These are phyloP conservation scores for Cytospora piceicola DNA, from an alignment of 2,329 filamentous ascomycete species.

Conservation along the genomic window DNA sequence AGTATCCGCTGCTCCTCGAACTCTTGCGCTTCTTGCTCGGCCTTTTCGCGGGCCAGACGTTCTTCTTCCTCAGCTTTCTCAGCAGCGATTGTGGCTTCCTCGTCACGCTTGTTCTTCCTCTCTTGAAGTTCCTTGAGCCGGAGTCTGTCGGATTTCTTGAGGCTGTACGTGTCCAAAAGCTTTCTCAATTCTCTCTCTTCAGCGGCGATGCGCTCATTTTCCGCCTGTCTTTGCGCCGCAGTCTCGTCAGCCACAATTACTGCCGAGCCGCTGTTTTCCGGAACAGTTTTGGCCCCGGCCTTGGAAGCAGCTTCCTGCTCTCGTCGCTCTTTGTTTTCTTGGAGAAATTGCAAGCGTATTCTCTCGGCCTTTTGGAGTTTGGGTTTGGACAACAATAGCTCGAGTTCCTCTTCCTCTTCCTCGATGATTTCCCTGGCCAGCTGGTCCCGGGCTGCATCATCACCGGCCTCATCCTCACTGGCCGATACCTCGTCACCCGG, in stretches of 20 bases:
- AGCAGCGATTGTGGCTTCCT: constrained; percentile 19
- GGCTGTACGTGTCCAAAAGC: constrained; percentile 17
- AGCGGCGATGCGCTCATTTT: constrained; percentile 22
- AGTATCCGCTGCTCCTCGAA: constrained; percentile 22
- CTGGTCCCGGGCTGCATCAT: constrained; percentile 4
- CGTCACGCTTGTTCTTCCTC: constrained; percentile 25
- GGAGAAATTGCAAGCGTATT: constrained; percentile 23
- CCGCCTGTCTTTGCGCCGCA: constrained; percentile 10
- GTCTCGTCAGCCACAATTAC: constrained; percentile 14
- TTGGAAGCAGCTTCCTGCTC: constrained; percentile 21
- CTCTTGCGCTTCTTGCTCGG: constrained; percentile 24
- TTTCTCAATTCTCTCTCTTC: constrained; percentile 27
- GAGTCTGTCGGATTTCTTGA: constrained; percentile 20
- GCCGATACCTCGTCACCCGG: constrained; percentile 10
- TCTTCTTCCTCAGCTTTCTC: constrained; percentile 22
- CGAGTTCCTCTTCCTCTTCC: constrained; percentile 28
- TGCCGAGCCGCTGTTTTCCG: constrained; percentile 2
- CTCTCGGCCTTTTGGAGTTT: constrained; percentile 26
- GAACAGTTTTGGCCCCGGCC: constrained; percentile 4
- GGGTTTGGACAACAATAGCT: constrained; percentile 18
- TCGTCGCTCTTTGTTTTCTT: constrained; percentile 24
- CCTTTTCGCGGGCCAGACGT: constrained; percentile 14
- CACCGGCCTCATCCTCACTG: not conserved
- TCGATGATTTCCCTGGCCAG: constrained; percentile 21
- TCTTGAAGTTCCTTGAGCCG: constrained; percentile 29